Percentiles rank a stretch among this genome's conserved stretches.
Evolutionary conservation across 768 basidiomycete species (phyloP).

Genomic region (Boletellus emodensis): DNA sequence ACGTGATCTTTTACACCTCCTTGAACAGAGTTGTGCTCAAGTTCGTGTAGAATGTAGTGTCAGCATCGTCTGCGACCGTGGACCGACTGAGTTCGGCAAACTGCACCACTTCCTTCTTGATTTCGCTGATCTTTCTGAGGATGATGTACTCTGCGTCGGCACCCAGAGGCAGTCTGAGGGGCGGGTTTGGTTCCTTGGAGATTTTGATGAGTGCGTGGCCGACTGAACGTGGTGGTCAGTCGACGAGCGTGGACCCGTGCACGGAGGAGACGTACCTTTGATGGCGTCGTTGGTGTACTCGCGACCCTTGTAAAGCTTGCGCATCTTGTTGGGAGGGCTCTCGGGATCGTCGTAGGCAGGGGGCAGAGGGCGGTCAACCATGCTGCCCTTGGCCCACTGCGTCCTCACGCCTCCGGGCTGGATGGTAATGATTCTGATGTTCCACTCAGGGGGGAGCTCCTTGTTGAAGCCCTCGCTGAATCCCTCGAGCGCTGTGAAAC

Average conservation of each 20-base stretch:
- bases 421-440: conserved; percentile 22
- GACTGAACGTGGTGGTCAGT: conserved; percentile 8
- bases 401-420: conserved; percentile 22
- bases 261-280: conserved; percentile 7
- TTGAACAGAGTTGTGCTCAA: not conserved
- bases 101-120: conserved; percentile 14
- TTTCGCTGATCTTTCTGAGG: conserved; percentile 12
- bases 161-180: conserved; percentile 20
- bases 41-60: conserved; percentile 13
- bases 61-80: conserved; percentile 20
- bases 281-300: not conserved
- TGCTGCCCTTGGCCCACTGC: conserved; percentile 18
- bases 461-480: conserved; percentile 22
- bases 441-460: conserved; percentile 25
- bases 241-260: not conserved
- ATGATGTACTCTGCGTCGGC: conserved; percentile 16
- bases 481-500: conserved; percentile 22
- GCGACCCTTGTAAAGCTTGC: not conserved
- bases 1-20: not conserved
- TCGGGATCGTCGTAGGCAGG: conserved; percentile 14
- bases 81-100: conserved; percentile 14
- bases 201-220: conserved; percentile 13
- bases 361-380: conserved; percentile 14
- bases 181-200: conserved; percentile 18
- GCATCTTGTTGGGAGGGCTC: conserved; percentile 14